Evolutionary conservation across 1,139 yeast species (phyloP).

Genomic region (Saccharomyces hybrid): DNA sequence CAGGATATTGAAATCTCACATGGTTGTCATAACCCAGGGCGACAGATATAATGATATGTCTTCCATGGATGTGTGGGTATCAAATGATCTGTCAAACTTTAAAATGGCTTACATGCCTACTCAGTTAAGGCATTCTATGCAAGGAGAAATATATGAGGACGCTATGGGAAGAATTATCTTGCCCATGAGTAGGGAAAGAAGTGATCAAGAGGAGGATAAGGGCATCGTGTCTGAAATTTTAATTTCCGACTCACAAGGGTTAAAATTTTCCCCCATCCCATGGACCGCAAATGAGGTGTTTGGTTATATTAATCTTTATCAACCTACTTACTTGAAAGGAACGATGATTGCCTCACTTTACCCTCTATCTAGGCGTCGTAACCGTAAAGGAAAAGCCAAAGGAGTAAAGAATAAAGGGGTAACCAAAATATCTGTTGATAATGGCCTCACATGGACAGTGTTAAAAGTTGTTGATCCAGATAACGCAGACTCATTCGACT

Average conservation of each 20-base stretch:
- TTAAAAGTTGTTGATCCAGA: slow-evolving; percentile 38
- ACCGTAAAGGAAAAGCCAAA: neutral
- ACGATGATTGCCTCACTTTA: slow-evolving; percentile 10
- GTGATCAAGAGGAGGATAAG: slow-evolving; percentile 1
- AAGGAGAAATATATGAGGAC: slow-evolving; percentile 10
- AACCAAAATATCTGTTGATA: slow-evolving; percentile 48
- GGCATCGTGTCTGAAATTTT: slow-evolving; percentile 11
- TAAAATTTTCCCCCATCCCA: slow-evolving; percentile 17
- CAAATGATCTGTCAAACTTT: slow-evolving; percentile 20
- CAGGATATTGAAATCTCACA: slow-evolving; percentile 14
- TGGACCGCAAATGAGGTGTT: slow-evolving; percentile 7
- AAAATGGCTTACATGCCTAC: slow-evolving; percentile 25
- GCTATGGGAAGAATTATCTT: slow-evolving; percentile 19
- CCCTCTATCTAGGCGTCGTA: neutral
- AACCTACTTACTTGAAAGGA: slow-evolving; percentile 14
- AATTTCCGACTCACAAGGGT: slow-evolving; percentile 27
- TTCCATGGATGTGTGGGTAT: slow-evolving; percentile 21
- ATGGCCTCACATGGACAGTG: slow-evolving; percentile 52
- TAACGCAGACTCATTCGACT: slow-evolving; percentile 41
- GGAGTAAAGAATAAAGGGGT: neutral
- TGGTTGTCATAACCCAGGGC: slow-evolving; percentile 19
- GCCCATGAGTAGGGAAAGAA: slow-evolving; percentile 8
- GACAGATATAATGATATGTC: slow-evolving; percentile 23
- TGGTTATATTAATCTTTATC: slow-evolving; percentile 6
- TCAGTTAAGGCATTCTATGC: slow-evolving; percentile 12